Conservation (phyloP, 2,329 filamentous ascomycete species). For the Ophiosphaerella korrae region DNA sequence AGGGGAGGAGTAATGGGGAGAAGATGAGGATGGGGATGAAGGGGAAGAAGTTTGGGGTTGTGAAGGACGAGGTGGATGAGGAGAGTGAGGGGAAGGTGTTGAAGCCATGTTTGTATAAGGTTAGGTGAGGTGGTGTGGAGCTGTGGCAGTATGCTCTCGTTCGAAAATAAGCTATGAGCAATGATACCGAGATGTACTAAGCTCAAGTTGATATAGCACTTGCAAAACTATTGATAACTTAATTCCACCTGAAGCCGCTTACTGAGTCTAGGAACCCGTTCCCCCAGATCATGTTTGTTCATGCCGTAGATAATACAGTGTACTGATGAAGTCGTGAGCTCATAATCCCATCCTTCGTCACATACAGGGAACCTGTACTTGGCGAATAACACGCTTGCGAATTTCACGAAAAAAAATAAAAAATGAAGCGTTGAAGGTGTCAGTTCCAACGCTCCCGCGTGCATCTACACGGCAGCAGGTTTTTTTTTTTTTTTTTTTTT, state of each 20-base stretch:
- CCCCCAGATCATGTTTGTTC: slow-evolving; percentile 1
- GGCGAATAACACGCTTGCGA: neutral
- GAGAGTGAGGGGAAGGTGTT: slow-evolving; percentile 72
- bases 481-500: too few relatives aligned
- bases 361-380: neutral
- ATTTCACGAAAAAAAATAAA: neutral
- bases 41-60: slow-evolving; percentile 53
- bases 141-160: too few relatives aligned
- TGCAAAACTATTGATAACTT: too few relatives aligned
- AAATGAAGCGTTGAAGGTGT: too few relatives aligned
- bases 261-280: neutral
- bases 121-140: slow-evolving; percentile 60
- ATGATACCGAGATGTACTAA: too few relatives aligned
- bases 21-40: slow-evolving; percentile 45
- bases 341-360: slow-evolving; percentile 8
- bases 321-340: slow-evolving; percentile 13
- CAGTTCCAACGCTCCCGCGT: too few relatives aligned
- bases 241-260: too few relatives aligned
- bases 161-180: too few relatives aligned
- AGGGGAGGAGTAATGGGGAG: slow-evolving; percentile 14
- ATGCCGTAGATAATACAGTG: slow-evolving; percentile 14
- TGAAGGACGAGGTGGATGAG: slow-evolving; percentile 36
- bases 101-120: slow-evolving; percentile 96
- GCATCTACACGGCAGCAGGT: too few relatives aligned
- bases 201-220: too few relatives aligned